Conservation (phyloP, 164 flowering plant species). For the Vitis cinerea region DNA sequence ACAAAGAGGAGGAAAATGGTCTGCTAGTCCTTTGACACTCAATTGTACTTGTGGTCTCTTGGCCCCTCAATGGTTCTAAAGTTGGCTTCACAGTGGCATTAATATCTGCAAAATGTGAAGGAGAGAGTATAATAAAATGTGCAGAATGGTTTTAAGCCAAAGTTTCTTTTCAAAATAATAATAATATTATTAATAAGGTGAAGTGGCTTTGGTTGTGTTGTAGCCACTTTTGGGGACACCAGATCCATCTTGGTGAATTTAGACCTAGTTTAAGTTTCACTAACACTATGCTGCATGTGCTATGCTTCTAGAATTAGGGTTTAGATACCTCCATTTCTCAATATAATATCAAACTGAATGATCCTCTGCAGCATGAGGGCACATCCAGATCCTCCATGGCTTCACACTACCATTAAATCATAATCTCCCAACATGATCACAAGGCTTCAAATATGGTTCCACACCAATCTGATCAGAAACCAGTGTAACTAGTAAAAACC, state of each 20-base stretch:
- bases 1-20: constrained; percentile 13
- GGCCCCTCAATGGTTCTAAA: neutral
- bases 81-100: neutral
- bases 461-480: too few relatives aligned
- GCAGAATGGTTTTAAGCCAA: constrained; percentile 12
- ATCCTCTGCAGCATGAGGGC: neutral
- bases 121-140: neutral
- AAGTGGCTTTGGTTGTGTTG: constrained; percentile 35
- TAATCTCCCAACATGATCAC: too few relatives aligned
- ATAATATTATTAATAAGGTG: constrained; percentile 8
- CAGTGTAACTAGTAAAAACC: too few relatives aligned
- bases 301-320: constrained; percentile 12
- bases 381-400: neutral
- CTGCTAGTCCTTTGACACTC: constrained; percentile 11
- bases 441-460: too few relatives aligned
- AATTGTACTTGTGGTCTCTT: constrained; percentile 7
- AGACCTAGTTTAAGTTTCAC: constrained; percentile 14
- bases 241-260: constrained; percentile 26
- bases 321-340: neutral
- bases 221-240: constrained; percentile 40
- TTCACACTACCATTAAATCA: neutral
- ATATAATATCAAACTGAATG: neutral
- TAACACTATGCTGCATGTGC: constrained; percentile 15
- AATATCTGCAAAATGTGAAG: neutral
- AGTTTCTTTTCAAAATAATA: too few relatives aligned